A percentile compares a stretch with the other conserved stretches of the same genome.
Conservation (phyloP, 345 rosid species). For the Citrus cavaleriei region DNA sequence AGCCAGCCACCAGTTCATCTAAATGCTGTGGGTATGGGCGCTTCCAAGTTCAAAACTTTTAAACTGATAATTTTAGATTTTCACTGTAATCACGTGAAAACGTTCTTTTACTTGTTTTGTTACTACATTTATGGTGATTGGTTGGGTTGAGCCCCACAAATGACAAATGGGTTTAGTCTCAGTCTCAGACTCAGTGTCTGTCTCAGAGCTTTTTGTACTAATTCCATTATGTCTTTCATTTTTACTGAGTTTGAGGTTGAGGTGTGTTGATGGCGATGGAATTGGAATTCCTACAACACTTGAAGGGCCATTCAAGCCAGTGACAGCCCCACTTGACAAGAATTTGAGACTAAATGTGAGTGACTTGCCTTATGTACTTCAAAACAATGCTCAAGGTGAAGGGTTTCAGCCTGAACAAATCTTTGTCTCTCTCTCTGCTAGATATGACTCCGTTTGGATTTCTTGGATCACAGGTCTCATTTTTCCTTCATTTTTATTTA, state of each 20-base stretch:
- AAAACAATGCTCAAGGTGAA: conserved; percentile 19
- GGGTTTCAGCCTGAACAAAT: conserved; percentile 57
- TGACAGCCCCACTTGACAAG: conserved; percentile 45
- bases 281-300: conserved; percentile 46
- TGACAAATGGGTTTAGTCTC: neutral
- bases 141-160: no score
- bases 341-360: conserved; percentile 34
- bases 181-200: neutral
- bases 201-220: neutral
- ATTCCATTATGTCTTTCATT: neutral
- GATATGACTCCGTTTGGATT: conserved; percentile 47
- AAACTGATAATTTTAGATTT: no score
- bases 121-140: no score
- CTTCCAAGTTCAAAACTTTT: neutral
- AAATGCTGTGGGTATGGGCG: neutral
- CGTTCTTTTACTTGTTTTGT: neutral
- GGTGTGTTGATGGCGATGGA: conserved; percentile 10
- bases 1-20: no score
- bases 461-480: conserved; percentile 66
- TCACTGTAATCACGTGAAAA: neutral
- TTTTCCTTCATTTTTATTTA: neutral
- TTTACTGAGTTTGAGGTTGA: conserved; percentile 7
- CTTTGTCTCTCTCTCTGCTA: conserved; percentile 51
- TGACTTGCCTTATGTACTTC: conserved; percentile 45
- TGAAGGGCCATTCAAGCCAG: conserved; percentile 63